Percentiles rank a stretch among this genome's conserved stretches.
Conservation (phyloP, 176 grass and related monocot species). For the Olyra latifolia region DNA sequence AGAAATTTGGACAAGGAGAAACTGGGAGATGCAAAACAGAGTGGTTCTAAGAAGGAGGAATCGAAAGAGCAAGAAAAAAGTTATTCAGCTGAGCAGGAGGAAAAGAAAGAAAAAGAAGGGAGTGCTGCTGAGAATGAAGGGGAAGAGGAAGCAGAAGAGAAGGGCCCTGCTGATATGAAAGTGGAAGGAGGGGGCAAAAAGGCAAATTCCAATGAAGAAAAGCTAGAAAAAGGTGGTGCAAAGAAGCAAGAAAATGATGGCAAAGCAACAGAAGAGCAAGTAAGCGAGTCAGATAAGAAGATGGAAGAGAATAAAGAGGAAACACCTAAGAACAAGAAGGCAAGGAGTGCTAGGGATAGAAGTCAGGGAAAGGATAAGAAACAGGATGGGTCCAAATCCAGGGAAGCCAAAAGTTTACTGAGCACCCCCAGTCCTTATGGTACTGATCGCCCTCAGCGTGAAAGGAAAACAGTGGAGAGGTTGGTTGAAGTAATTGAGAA, state of each 20-base stretch:
- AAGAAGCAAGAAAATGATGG: conserved; percentile 19
- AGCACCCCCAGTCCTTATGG: conserved; percentile 50
- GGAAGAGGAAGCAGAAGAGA: conserved; percentile 36
- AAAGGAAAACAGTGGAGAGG: conserved; percentile 97
- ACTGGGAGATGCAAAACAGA: conserved; percentile 1
- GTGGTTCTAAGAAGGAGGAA: conserved; percentile 28
- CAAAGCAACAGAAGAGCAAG: conserved; percentile 30
- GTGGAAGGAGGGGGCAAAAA: not conserved
- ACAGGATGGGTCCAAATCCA: conserved; percentile 46
- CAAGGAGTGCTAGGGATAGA: conserved; percentile 57
- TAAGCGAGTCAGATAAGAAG: conserved; percentile 31
- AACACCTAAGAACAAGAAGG: conserved; percentile 66
- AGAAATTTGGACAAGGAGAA: not conserved
- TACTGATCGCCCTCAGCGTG: conserved; percentile 81
- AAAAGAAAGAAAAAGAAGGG: conserved; percentile 29
- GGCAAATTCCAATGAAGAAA: not conserved
- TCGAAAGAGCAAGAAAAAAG: conserved; percentile 25
- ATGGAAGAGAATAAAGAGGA: conserved; percentile 52
- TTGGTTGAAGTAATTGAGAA: conserved; percentile 99
- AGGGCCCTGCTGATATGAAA: conserved; percentile 33
- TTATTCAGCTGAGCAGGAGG: not conserved
- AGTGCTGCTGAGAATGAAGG: conserved; percentile 25
- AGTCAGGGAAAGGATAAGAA: conserved; percentile 54
- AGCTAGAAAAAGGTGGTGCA: conserved; percentile 1
- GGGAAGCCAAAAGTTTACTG: conserved; percentile 55